phyloP scores from a whole-genome alignment of 345 rosid genomes.

The Eutrema japonicum region DNA sequence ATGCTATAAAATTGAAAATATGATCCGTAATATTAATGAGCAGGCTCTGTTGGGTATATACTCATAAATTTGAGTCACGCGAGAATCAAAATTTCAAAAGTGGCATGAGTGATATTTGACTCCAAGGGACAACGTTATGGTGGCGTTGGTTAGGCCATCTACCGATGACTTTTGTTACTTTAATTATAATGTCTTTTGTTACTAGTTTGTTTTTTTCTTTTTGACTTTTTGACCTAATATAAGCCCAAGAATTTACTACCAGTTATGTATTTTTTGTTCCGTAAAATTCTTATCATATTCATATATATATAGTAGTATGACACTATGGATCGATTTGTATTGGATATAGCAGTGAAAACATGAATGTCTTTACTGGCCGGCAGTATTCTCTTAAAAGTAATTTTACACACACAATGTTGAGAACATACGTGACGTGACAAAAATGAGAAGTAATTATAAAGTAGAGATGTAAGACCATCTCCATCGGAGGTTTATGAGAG shows the following conservation, averaged over 20 bases:
- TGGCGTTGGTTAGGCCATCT: conserved; percentile 42
- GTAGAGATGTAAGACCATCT: conserved; percentile 17
- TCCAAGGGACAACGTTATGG: conserved; percentile 19
- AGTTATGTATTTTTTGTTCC: background rate
- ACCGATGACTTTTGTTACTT: conserved; percentile 26
- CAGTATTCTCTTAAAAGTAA: conserved; percentile 4
- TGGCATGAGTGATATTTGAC: conserved; percentile 40
- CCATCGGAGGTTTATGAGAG: no score
- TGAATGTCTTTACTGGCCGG: background rate
- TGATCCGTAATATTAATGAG: background rate
- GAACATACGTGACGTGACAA: conserved; percentile 17
- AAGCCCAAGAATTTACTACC: background rate
- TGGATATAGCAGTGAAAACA: conserved; percentile 8
- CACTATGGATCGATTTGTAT: background rate
- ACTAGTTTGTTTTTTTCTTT: conserved; percentile 7
- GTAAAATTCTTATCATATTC: background rate
- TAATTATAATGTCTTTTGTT: conserved; percentile 16
- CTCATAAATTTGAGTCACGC: conserved; percentile 24
- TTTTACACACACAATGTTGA: conserved; percentile 4
- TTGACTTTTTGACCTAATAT: background rate
- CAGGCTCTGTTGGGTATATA: background rate
- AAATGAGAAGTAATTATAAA: conserved; percentile 12
- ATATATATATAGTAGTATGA: background rate
- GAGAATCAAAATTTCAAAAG: conserved; percentile 34
- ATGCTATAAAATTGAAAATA: background rate